A percentile compares a stretch with the other conserved stretches of the same genome.
phyloP scores from a whole-genome alignment of 306 rosid species.

The Cicer arietinum region DNA sequence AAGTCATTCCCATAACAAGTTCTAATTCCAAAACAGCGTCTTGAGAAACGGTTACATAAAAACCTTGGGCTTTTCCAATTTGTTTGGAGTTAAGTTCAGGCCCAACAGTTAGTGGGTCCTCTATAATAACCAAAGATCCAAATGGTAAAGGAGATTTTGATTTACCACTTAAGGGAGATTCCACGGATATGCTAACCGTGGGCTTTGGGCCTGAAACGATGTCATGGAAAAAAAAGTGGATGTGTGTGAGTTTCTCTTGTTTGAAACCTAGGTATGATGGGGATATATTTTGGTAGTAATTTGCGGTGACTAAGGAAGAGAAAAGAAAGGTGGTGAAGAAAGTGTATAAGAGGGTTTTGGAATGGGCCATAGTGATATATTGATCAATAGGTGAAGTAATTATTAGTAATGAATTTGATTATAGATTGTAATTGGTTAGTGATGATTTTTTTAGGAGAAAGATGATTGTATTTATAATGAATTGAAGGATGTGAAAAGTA shows the following conservation, averaged over 20 bases:
- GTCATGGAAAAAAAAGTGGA: slow-evolving; percentile 67
- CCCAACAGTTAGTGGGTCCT: slow-evolving; percentile 51
- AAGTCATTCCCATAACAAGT: slow-evolving; percentile 50
- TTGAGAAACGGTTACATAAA: slow-evolving; percentile 34
- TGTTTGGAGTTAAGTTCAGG: slow-evolving; percentile 46
- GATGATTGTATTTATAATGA: not conserved
- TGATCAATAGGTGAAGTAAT: too few species aligned
- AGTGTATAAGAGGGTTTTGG: slow-evolving; percentile 3
- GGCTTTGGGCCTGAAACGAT: slow-evolving; percentile 47
- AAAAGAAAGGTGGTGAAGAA: not conserved
- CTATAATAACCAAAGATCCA: slow-evolving; percentile 48
- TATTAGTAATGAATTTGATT: not conserved
- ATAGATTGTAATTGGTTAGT: not conserved
- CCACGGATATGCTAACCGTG: slow-evolving; percentile 36
- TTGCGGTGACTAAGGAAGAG: not conserved
- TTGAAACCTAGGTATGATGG: slow-evolving; percentile 39
- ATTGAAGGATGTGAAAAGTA: not conserved
- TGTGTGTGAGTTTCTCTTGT: slow-evolving; percentile 57
- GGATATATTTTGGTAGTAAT: slow-evolving; percentile 35
- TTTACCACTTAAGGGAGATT: slow-evolving; percentile 34
- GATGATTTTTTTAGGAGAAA: not conserved
- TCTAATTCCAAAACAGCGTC: not conserved
- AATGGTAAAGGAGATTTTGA: slow-evolving; percentile 50
- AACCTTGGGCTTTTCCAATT: slow-evolving; percentile 63
- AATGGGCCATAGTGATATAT: not conserved